Percentiles rank a stretch among this genome's conserved stretches.
phyloP scores from a whole-genome alignment of 495 filamentous ascomycete genomes.

The Amphirosellinia nigrospora region DNA sequence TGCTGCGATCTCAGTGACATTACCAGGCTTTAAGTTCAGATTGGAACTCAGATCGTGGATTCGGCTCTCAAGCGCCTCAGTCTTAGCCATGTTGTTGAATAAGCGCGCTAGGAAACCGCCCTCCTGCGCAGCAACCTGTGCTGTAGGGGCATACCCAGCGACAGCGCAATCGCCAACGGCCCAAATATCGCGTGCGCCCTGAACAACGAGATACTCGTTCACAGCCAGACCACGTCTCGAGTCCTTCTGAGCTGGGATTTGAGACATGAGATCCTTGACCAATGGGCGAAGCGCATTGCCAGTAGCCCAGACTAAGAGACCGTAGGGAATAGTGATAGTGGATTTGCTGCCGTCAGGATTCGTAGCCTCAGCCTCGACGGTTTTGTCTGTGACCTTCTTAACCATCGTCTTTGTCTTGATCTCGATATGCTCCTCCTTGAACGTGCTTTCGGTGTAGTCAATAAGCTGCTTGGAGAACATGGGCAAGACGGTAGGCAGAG shows the following conservation, averaged over 20 bases:
- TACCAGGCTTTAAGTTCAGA: conserved; percentile 57
- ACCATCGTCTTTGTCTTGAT: conserved; percentile 99
- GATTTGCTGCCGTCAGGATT: conserved; percentile 87
- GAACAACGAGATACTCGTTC: conserved; percentile 98
- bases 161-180: conserved; percentile 81
- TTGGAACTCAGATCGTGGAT: conserved; percentile 64
- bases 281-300: conserved; percentile 92
- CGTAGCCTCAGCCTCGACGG: conserved; percentile 87
- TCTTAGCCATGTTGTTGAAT: conserved; percentile 98
- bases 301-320: conserved; percentile 96
- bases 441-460: conserved; percentile 98
- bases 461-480: conserved; percentile 99
- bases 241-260: conserved; percentile 93
- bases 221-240: conserved; percentile 93
- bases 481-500: conserved; percentile 95
- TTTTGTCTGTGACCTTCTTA: conserved; percentile 94
- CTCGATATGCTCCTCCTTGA: conserved; percentile 97
- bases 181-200: conserved; percentile 96
- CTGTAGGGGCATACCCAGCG: conserved; percentile 96
- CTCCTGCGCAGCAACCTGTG: conserved; percentile 95
- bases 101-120: conserved; percentile 93
- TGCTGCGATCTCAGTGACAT: conserved; percentile 68
- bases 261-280: conserved; percentile 86
- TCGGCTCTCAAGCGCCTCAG: conserved; percentile 75
- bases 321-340: conserved; percentile 84